These are phyloP conservation scores for Glebionis coronaria DNA, from an alignment of 129 eudicot genomes.

Conservation along the genomic window DNA sequence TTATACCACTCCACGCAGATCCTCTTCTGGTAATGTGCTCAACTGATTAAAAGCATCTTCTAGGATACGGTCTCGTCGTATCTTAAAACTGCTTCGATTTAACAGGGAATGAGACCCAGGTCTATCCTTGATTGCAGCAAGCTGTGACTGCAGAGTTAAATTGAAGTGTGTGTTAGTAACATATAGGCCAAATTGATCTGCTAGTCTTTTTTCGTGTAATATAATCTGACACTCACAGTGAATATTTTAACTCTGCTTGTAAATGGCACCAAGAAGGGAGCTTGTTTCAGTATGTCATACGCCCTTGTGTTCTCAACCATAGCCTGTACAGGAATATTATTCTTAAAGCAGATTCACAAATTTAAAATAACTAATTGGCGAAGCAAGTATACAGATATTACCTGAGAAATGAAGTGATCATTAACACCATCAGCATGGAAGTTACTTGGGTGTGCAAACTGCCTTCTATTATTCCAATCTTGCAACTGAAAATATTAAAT, in stretches of 20 bases:
- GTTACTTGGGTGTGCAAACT: conserved; percentile 77
- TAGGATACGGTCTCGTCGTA: conserved; percentile 78
- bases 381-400: conserved; percentile 27
- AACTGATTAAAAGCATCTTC: conserved; percentile 94
- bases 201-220: neutral
- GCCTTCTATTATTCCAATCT: conserved; percentile 97
- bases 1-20: conserved; percentile 81
- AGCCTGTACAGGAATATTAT: conserved; percentile 47
- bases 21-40: conserved; percentile 74
- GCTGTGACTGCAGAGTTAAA: conserved; percentile 52
- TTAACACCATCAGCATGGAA: conserved; percentile 97
- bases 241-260: conserved; percentile 92
- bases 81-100: conserved; percentile 68
- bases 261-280: conserved; percentile 97
- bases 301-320: conserved; percentile 84
- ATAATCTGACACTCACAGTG: conserved; percentile 50
- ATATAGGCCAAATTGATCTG: neutral
- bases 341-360: conserved; percentile 7
- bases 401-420: conserved; percentile 88
- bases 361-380: neutral
- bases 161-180: conserved; percentile 9
- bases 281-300: conserved; percentile 70
- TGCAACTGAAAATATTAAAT: conserved; percentile 63
- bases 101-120: conserved; percentile 52
- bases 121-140: conserved; percentile 58